These are phyloP conservation scores for Ambrosia trifida DNA, from an alignment of 129 eudicot species.

Conservation along the genomic window DNA sequence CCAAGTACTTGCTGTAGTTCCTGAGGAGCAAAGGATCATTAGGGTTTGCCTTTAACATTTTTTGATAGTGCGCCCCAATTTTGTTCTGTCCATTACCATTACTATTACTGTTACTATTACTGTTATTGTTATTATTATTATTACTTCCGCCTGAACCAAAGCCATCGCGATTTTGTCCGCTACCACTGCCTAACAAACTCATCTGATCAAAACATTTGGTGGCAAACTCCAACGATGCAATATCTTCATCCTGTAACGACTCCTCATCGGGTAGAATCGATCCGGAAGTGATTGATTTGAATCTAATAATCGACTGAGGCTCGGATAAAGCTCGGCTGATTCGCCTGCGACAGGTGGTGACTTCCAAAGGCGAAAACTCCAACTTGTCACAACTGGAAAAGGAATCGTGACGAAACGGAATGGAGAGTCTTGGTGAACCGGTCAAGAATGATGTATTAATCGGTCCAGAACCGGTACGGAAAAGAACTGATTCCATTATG, in stretches of 20 bases:
- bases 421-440: constrained; percentile 8
- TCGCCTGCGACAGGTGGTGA: constrained; percentile 10
- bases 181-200: constrained; percentile 36
- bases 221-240: constrained; percentile 34
- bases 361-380: constrained; percentile 31
- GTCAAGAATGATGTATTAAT: constrained; percentile 23
- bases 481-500: constrained; percentile 41
- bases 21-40: constrained; percentile 61
- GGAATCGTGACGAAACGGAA: constrained; percentile 25
- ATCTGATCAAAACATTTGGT: constrained; percentile 32
- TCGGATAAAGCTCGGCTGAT: constrained; percentile 55
- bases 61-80: constrained; percentile 55
- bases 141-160: constrained; percentile 39
- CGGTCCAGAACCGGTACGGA: constrained; percentile 60
- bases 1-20: constrained; percentile 75
- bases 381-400: constrained; percentile 30
- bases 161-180: constrained; percentile 48
- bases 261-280: constrained; percentile 56
- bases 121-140: constrained; percentile 28
- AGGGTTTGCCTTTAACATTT: constrained; percentile 64
- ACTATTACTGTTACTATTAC: no score
- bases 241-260: constrained; percentile 26
- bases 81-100: constrained; percentile 28
- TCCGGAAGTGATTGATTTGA: constrained; percentile 26
- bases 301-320: constrained; percentile 38